These are phyloP conservation scores for Alternaria atra DNA, from an alignment of 2,329 filamentous ascomycete genomes.

Conservation along the genomic window DNA sequence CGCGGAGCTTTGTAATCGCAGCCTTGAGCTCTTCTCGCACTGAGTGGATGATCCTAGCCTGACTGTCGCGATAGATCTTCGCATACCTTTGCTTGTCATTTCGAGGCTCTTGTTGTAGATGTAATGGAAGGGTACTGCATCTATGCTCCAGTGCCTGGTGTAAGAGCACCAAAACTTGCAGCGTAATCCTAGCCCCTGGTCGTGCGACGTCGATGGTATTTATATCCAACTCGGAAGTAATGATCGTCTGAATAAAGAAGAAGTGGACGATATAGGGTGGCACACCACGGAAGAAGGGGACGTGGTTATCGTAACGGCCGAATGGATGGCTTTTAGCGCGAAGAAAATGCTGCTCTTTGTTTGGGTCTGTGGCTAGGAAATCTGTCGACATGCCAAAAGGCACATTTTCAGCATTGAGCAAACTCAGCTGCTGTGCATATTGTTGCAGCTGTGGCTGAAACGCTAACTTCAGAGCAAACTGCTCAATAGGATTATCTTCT, in stretches of 20 bases:
- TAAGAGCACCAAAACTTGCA: slow-evolving; percentile 34
- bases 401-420: slow-evolving; percentile 29
- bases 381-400: slow-evolving; percentile 39
- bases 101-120: slow-evolving; percentile 1
- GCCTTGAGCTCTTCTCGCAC: slow-evolving; percentile 34
- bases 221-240: slow-evolving; percentile 29
- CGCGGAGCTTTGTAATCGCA: slow-evolving; percentile 17
- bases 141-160: slow-evolving; percentile 37
- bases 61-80: slow-evolving; percentile 55
- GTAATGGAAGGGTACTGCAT: slow-evolving; percentile 29
- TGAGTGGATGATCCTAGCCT: slow-evolving; percentile 43
- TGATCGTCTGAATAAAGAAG: slow-evolving; percentile 40
- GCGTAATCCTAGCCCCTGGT: slow-evolving; percentile 29
- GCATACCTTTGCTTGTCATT: slow-evolving; percentile 54
- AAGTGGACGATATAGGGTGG: slow-evolving; percentile 46
- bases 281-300: slow-evolving; percentile 45
- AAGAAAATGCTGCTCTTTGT: slow-evolving; percentile 47
- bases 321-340: slow-evolving; percentile 42
- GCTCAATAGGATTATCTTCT: slow-evolving; percentile 57
- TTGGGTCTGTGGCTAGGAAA: slow-evolving; percentile 30
- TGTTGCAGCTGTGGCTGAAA: slow-evolving; percentile 48
- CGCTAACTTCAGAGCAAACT: slow-evolving; percentile 54
- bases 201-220: slow-evolving; percentile 17
- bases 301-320: slow-evolving; percentile 42
- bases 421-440: slow-evolving; percentile 26